A percentile compares a stretch with the other conserved stretches of the same genome.
Evolutionary conservation across 2,329 filamentous ascomycete genomes (phyloP).

Genomic region (Mollisiaceae sp.): DNA sequence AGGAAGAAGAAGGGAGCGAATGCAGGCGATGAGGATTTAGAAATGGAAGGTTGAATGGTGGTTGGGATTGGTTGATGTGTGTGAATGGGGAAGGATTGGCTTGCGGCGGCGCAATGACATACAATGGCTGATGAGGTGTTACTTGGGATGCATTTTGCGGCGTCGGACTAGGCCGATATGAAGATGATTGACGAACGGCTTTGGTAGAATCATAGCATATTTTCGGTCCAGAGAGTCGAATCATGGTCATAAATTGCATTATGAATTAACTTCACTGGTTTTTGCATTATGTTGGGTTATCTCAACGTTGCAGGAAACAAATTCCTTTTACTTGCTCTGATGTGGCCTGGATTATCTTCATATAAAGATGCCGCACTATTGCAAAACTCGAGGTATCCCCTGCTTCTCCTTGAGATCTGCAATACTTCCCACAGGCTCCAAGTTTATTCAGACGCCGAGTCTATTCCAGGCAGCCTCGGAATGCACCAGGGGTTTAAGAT

Average conservation of each 20-base stretch:
- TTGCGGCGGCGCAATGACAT: conserved; percentile 23
- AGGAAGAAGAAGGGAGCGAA: conserved; percentile 36
- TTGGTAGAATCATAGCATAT: conserved; percentile 3
- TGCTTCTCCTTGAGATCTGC: conserved; percentile 6
- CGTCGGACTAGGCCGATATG: conserved; percentile 9
- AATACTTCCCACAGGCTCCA: neutral
- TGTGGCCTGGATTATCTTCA: neutral
- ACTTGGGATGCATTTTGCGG: conserved; percentile 20
- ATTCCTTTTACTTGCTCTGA: neutral
- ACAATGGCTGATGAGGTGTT: conserved; percentile 16
- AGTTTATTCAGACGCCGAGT: neutral
- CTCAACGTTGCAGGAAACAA: neutral
- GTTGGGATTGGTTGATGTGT: neutral
- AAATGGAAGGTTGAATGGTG: conserved; percentile 40
- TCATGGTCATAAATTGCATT: conserved; percentile 1
- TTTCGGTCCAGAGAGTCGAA: neutral
- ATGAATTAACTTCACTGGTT: neutral
- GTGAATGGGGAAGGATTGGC: neutral
- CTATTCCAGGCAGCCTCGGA: neutral
- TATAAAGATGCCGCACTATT: neutral
- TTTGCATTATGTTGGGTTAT: neutral
- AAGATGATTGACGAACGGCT: neutral
- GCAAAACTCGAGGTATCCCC: neutral
- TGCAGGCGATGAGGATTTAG: conserved; percentile 36
- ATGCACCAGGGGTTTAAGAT: conserved; percentile 5